These are phyloP conservation scores for Jamesozyma piceae DNA, from an alignment of 805 yeast genomes.

Conservation along the genomic window DNA sequence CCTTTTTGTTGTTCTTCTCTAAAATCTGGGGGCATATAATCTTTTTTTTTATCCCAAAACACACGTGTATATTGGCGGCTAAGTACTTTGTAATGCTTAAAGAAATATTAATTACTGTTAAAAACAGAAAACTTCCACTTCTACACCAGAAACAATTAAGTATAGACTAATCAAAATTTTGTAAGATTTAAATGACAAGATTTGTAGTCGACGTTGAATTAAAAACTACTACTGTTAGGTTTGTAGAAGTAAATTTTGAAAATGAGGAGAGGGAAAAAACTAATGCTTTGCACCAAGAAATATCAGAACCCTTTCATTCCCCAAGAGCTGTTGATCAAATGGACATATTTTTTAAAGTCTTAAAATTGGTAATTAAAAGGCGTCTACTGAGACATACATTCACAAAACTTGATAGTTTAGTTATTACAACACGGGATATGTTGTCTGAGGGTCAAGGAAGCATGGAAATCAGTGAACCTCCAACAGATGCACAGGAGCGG, in stretches of 20 bases:
- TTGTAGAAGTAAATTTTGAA: constrained; percentile 8
- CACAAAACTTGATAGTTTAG: constrained; percentile 5
- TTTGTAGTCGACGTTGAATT: constrained; percentile 14
- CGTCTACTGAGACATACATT: constrained; percentile 7
- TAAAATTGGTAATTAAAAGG: constrained; percentile 11
- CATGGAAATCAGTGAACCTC: constrained; percentile 18
- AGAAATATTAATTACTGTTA: too few species aligned
- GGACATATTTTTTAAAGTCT: constrained; percentile 5
- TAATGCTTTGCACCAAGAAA: neutral
- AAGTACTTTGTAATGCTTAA: too few species aligned
- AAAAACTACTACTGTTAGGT: constrained; percentile 8
- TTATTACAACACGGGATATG: constrained; percentile 10
- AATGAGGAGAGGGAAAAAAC: constrained; percentile 3
- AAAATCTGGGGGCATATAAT: too few species aligned
- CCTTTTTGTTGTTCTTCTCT: too few species aligned
- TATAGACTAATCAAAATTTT: too few species aligned
- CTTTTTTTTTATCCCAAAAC: too few species aligned
- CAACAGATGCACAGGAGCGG: constrained; percentile 20
- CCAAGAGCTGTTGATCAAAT: neutral
- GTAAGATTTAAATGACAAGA: neutral
- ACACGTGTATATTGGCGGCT: too few species aligned
- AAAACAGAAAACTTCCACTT: too few species aligned
- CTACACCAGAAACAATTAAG: too few species aligned
- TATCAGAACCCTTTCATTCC: neutral
- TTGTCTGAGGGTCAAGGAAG: constrained; percentile 22